These are phyloP conservation scores for Sordariomycetes sp. DNA, from an alignment of 2,329 filamentous ascomycete genomes.

Conservation along the genomic window DNA sequence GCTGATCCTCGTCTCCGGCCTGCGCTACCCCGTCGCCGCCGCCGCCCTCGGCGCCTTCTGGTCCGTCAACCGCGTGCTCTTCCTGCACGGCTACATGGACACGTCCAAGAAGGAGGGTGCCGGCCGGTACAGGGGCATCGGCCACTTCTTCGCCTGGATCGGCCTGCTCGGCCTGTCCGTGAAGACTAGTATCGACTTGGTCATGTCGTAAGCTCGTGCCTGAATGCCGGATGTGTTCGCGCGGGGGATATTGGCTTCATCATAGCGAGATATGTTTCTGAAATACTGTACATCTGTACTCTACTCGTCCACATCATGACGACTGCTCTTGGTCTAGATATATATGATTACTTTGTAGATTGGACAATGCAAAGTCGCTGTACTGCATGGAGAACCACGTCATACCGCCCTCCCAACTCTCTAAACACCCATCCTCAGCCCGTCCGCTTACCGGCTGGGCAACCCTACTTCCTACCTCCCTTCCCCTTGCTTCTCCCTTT, in stretches of 20 bases:
- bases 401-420: not conserved
- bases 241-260: not conserved
- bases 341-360: too few species aligned
- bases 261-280: not conserved
- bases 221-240: not conserved
- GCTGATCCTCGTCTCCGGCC: slow-evolving; percentile 42
- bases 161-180: not conserved
- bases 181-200: not conserved
- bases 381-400: not conserved
- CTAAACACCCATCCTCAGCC: not conserved
- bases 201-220: not conserved
- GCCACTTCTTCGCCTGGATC: not conserved
- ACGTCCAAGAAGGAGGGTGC: slow-evolving; percentile 4
- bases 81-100: slow-evolving; percentile 42
- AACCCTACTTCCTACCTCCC: slow-evolving; percentile 5
- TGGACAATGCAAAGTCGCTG: not conserved
- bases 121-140: not conserved
- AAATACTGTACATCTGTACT: not conserved
- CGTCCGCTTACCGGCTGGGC: not conserved
- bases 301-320: not conserved
- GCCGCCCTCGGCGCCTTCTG: slow-evolving; percentile 42
- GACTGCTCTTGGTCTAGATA: not conserved
- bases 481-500: slow-evolving; percentile 12
- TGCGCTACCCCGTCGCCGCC: slow-evolving; percentile 39
- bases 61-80: slow-evolving; percentile 38